These are phyloP conservation scores for Geotrichum candidum DNA, from an alignment of 1,139 yeast species.

Conservation along the genomic window DNA sequence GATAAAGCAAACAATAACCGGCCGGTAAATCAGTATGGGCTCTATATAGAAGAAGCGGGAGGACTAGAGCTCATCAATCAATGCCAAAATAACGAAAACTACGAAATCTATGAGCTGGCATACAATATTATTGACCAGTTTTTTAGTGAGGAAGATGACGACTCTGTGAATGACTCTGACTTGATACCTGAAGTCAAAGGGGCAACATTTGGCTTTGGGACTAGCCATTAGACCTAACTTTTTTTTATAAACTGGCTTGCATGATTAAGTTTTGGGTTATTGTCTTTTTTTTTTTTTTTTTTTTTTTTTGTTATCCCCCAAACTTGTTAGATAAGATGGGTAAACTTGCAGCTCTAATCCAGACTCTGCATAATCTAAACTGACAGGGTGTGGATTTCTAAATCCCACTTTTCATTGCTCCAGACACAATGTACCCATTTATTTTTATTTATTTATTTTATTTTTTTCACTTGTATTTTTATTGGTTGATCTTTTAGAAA, in stretches of 20 bases:
- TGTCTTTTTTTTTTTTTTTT: not conserved
- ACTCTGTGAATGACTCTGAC: conserved; percentile 64
- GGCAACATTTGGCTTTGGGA: conserved; percentile 80
- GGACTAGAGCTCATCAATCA: conserved; percentile 96
- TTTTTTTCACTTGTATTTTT: no score
- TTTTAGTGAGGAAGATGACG: conserved; percentile 69
- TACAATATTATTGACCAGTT: conserved; percentile 84
- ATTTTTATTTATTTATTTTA: no score
- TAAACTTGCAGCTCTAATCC: no score
- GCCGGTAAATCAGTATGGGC: conserved; percentile 75
- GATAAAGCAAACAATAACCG: conserved; percentile 63
- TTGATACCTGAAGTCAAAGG: conserved; percentile 74
- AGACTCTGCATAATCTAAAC: no score
- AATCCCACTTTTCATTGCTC: no score
- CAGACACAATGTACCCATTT: no score
- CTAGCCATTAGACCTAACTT: not conserved
- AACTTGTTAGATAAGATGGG: no score
- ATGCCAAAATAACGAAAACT: conserved; percentile 87
- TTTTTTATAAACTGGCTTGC: not conserved
- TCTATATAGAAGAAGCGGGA: conserved; percentile 93
- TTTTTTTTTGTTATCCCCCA: no score
- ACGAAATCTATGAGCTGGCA: conserved; percentile 87
- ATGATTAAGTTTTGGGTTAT: not conserved
- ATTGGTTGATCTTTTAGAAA: no score
- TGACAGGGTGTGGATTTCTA: no score